Base-by-base conservation (phyloP, 2,329 filamentous ascomycete genomes). In the Colletotrichum sp. region DNA sequence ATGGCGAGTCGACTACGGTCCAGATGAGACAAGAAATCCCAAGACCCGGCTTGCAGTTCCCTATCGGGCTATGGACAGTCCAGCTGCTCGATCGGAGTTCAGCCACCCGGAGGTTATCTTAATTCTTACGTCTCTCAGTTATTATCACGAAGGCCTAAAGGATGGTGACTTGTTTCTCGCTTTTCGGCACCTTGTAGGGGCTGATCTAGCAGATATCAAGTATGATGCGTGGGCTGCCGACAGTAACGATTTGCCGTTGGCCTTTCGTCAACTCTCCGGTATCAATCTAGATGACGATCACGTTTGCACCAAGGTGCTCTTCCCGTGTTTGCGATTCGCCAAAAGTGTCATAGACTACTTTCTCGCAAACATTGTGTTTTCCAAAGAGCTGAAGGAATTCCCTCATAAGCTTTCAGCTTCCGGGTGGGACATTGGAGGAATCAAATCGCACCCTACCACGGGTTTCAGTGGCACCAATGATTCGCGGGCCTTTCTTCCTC, bases 381-480 rank as follows among this genome's bases (percentile, higher is more conserved):
- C 91, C 0, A 90, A 86, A 36, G 88, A 92, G 27, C 87, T 90
- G 74, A 91, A 87, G 27, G 89, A 93, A 72, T 95, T 93, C 62
- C 87, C 89, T 0, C 69, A 86, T 11, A 94, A 94, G 73, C 81
- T 95, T 0, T 91, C 90, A 0, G 87, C 90, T 0, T 94, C 92
- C 0, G 92, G 91, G 0, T 95, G 92, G 93, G 92, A 95, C 73
- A 82, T 94, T 21, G 90, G 84, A 1, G 79, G 83, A 47, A 62
- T 62, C 6, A 91, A 87, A 69, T 8, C 21, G 0, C 82, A 90
- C 24, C 84, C 87, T 0, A 91, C 87, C 0, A 92, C 90, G 0
- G 93, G 93, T 0, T 95, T 95, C 77, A 93, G 91, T 69, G 93
- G 93, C 0, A 95, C 93, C 0, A 92, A 91, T 29, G 93, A 95